Base-by-base conservation (phyloP, 2,329 filamentous ascomycete genomes). In the Cercospora nicotianae region DNA sequence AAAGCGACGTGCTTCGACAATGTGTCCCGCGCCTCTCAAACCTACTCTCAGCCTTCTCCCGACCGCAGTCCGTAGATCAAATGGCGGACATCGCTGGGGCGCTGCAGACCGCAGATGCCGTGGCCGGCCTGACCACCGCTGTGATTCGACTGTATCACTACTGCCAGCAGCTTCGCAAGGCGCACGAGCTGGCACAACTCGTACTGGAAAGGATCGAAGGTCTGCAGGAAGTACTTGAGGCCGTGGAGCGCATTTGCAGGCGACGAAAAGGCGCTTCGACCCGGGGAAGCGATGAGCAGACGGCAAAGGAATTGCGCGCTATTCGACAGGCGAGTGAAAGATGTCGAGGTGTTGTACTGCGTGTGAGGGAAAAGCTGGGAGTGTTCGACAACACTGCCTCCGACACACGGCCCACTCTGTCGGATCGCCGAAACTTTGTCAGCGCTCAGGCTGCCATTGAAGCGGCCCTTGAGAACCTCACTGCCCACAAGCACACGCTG, bases 101-200 rank as follows among this genome's bases (percentile, higher is more conserved):
- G 13, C 60, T 62, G 23, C 60, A 62, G 18, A 62, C 60, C 20
- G 60, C 60, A 30, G 60, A 62, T 16, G 60, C 60, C 33, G 39
- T 62, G 6, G 39, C 39, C 18, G 60, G 60, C 13, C 60, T 62
- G 12, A 48, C 39, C 60, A 62, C 60, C 7, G 39, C 60, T n/a
- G 60, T 62, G 18, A 30, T 48, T 26, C 60, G 60, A 16, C 31
- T 62, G 20, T 33, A 39, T 8, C 36, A 62, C n/a, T 62, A 62
- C 39, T 62, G 60, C 39, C 60, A 62, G 20, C 23, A 62, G 39
- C 60, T 62, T 33, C 23, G 39, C 1, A 62, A n/a, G 39, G 60
- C 39, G 33, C 23, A 18, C 13, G 28, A 45, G 23, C 13, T 62
- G 1, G 60, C 60, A 18, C 13, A 31, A 48, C 39, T 28, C 18